Conservation (phyloP, 495 filamentous ascomycete genomes). For the Umbilicaria muhlenbergii region DNA sequence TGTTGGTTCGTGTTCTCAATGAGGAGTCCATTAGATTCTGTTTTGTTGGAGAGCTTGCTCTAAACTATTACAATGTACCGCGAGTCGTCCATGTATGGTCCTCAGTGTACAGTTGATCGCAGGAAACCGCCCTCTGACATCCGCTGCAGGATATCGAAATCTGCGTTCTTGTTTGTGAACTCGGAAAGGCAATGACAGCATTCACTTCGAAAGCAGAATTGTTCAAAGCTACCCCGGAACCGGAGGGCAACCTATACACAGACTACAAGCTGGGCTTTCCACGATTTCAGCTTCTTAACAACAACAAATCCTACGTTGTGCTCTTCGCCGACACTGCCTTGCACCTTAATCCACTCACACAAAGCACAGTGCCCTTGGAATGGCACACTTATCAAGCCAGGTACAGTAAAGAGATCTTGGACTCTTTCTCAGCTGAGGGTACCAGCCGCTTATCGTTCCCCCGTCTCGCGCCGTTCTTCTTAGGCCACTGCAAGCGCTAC, state of each 20-base stretch:
- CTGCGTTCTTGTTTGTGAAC: neutral
- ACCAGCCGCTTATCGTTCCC: slow-evolving; percentile 3
- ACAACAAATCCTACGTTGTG: neutral
- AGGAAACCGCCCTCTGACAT: neutral
- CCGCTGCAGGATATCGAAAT: slow-evolving; percentile 4
- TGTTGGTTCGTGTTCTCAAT: too few relatives aligned
- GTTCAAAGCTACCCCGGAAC: neutral
- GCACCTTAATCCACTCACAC: neutral
- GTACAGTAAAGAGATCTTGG: too few relatives aligned
- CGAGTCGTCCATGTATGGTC: too few relatives aligned
- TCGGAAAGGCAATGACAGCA: neutral
- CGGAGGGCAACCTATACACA: slow-evolving; percentile 1
- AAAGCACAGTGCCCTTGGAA: neutral
- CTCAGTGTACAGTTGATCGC: too few relatives aligned
- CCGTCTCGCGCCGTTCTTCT: slow-evolving; percentile 4
- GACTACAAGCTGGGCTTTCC: slow-evolving; percentile 5
- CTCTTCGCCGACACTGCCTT: slow-evolving; percentile 3
- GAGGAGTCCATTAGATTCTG: too few relatives aligned
- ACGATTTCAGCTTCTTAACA: neutral
- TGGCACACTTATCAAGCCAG: too few relatives aligned
- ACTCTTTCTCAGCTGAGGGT: neutral
- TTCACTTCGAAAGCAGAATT: neutral
- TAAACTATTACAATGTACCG: too few relatives aligned
- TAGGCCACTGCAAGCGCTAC: neutral
- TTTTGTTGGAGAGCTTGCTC: too few relatives aligned